Conservation (phyloP, 1,139 yeast genomes). For the Zygosaccharomyces sapae region DNA sequence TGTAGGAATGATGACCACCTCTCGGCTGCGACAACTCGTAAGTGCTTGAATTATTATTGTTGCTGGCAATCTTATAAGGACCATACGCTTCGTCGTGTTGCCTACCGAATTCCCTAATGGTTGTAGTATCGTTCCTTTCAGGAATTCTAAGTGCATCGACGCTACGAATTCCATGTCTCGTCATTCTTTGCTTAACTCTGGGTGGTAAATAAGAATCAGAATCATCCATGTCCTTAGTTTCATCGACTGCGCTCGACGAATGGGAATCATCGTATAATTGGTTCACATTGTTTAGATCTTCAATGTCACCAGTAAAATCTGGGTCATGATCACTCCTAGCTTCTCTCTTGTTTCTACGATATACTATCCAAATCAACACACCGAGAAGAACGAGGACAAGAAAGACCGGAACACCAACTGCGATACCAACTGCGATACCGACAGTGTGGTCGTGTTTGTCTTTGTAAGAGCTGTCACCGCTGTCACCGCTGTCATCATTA, state of each 20-base stretch:
- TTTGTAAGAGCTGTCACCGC: neutral
- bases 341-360: constrained; percentile 55
- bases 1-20: constrained; percentile 10
- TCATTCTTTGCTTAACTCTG: constrained; percentile 5
- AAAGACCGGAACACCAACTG: constrained; percentile 62
- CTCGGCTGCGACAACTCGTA: constrained; percentile 10
- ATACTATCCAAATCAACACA: constrained; percentile 45
- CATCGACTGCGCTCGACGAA: constrained; percentile 3
- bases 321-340: constrained; percentile 65
- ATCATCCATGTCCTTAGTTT: constrained; percentile 8
- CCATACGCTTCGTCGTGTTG: constrained; percentile 28
- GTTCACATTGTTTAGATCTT: constrained; percentile 48
- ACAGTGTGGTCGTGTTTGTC: neutral
- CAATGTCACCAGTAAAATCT: constrained; percentile 74
- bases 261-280: constrained; percentile 6
- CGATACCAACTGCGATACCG: constrained; percentile 55
- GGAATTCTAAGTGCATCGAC: constrained; percentile 34
- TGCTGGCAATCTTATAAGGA: constrained; percentile 30
- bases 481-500: neutral
- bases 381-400: constrained; percentile 48
- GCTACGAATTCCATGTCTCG: constrained; percentile 7
- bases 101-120: constrained; percentile 32
- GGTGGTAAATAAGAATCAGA: constrained; percentile 6
- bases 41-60: constrained; percentile 20
- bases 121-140: constrained; percentile 22